Base-by-base conservation (phyloP, 148 eudicot species). In the Polygonum aviculare region DNA sequence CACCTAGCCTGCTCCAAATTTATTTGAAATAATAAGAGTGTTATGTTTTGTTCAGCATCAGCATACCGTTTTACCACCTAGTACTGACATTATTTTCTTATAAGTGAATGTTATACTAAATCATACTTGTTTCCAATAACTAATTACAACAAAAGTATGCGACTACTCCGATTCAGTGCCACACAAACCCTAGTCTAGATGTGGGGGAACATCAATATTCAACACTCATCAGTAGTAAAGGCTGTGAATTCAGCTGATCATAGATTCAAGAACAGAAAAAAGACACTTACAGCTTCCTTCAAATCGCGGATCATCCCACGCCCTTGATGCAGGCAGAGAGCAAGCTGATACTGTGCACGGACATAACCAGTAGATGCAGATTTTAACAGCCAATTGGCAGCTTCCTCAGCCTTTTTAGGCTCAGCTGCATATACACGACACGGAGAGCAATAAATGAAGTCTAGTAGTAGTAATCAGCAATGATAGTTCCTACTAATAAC, bases 321-420 rank as follows among this genome's bases (percentile, higher is more conserved):
- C 41, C 92, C 97, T 75, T 87, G 88, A 76, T 92, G 97, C 41
- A 87, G 83, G 81, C 96, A 94, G 62, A 94, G 87, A 7, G 97
- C 98, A 36, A 94, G 87, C 77, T 94, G 98, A 78, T 94, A 94
- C 78, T 90, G 98, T 54, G 97, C 96, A 82, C 98, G 98, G 39
- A 86, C 87, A 83, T 89, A 84, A 54, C 95, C 98, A 54, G 91
- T 81, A 73, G 78, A 40, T 35, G 97, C 87, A 75, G 95, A 87
- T 77, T 86, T 75, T 54, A 78, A 72, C 67, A 94, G 81, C 95
- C 94, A 94, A 80, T 82, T 84, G 36, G 88, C 82, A 73, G 97
- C 98, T 77, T 94, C 94, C 77, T 78, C 79, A 14, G 74, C 57
- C 60, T 87, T 83, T 36, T 86, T 78, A 69, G 90, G 87, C 63